Base-by-base conservation (phyloP, 306 rosid genomes). In the Betula pendula region DNA sequence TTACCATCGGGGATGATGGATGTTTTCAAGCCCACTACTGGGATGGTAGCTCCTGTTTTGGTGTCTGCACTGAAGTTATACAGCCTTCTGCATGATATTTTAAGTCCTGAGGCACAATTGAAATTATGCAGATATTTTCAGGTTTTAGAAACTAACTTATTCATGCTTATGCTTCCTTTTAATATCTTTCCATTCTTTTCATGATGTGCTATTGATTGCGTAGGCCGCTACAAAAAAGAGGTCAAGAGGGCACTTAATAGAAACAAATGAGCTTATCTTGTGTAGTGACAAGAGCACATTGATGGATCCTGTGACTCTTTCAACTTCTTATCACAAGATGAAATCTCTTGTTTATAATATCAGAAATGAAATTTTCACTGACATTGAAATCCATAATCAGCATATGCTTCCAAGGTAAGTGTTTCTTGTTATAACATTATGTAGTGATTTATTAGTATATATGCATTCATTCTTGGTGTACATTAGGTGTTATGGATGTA, bases 321-420 rank as follows among this genome's bases (percentile, higher is more conserved):
- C 66, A 9, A 51, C 45, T 45, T 53, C 69, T 74, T 84, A 78
- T 66, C 73, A 55, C 75, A 84, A 48, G 65, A 78, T 84, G 79
- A 84, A 51, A 49, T 80, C 79, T 78, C 72, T 84, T 44, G 49
- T 70, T 68, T 13, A 16, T 22, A 75, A 42, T 58, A 38, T 81
- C 19, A 71, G 83, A 50, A 84, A 81, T 56, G 85, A 84, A 67
- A 59, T 84, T 74, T 44, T 71, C n/a, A 71, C 85, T 27, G 88
- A 84, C 75, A 63, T 78, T 16, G 45, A 81, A 63, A 78, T 84
- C 38, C 79, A 70, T n/a, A 74, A 78, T 48, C 83, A 81, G 62
- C 44, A 75, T 59, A 70, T 81, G 49, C 85, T 84, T 50, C 88
- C 85, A 22, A 74, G 88, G 88, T 84, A 53, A 77, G 25, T 24